Percentiles rank a stretch among this genome's conserved stretches.
Evolutionary conservation across 2,329 filamentous ascomycete species (phyloP).

Genomic region (Curvularia eragrostidis): DNA sequence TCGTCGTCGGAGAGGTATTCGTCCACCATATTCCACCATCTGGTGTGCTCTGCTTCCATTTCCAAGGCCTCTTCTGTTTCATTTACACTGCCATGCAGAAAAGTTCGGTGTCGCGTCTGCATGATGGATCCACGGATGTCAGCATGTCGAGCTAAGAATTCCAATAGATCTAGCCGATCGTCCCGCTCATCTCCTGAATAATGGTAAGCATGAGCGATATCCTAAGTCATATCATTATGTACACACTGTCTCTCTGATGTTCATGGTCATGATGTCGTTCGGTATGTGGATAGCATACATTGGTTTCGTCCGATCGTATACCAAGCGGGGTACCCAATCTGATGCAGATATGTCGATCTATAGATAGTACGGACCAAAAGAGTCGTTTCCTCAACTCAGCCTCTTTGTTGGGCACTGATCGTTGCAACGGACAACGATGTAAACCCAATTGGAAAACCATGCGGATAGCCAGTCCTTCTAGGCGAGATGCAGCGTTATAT

Average conservation of each 20-base stretch:
- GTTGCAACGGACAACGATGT: slow-evolving; percentile 24
- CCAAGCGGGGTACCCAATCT: slow-evolving; percentile 31
- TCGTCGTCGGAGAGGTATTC: slow-evolving; percentile 31
- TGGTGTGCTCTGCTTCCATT: slow-evolving; percentile 33
- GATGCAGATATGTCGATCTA: slow-evolving; percentile 36
- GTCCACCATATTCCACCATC: slow-evolving; percentile 38
- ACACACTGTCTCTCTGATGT: slow-evolving; percentile 9
- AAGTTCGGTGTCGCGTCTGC: slow-evolving; percentile 25
- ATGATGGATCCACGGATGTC: slow-evolving; percentile 34
- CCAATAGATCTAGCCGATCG: slow-evolving; percentile 28
- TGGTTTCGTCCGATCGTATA: slow-evolving; percentile 28
- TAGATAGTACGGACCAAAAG: slow-evolving; percentile 36
- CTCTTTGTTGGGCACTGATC: slow-evolving; percentile 18
- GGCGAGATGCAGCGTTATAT: slow-evolving; percentile 34
- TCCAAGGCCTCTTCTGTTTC: slow-evolving; percentile 23
- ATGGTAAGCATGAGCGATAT: neutral
- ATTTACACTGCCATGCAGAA: slow-evolving; percentile 12
- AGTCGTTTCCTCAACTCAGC: slow-evolving; percentile 32
- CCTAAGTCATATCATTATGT: neutral
- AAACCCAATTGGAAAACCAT: slow-evolving; percentile 31
- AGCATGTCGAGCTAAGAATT: slow-evolving; percentile 34
- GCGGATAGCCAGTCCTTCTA: slow-evolving; percentile 31
- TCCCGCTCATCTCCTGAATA: slow-evolving; percentile 18
- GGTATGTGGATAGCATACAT: slow-evolving; percentile 33
- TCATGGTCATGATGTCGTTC: slow-evolving; percentile 20